Conservation (phyloP, 148 eudicot species). For the Oxyria digyna region DNA sequence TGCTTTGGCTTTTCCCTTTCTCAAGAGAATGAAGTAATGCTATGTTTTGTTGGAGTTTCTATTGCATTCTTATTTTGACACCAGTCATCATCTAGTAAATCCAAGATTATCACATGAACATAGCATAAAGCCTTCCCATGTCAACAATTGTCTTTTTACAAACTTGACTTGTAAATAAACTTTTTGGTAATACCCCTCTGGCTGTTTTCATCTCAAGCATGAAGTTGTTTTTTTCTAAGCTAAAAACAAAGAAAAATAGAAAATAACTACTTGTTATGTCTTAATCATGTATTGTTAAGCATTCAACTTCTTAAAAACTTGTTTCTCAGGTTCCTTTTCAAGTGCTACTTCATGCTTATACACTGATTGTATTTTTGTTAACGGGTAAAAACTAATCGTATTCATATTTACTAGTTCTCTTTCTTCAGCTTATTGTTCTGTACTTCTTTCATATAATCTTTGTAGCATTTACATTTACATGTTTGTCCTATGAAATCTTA, state of each 20-base stretch:
- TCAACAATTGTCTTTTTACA: too few species aligned
- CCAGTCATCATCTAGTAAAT: not conserved
- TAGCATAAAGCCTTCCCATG: too few species aligned
- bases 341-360: not conserved
- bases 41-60: not conserved
- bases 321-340: not conserved
- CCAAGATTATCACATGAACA: not conserved
- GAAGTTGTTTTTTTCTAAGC: not conserved
- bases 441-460: not conserved
- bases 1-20: slow-evolving; percentile 53
- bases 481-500: too few species aligned
- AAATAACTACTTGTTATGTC: not conserved
- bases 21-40: slow-evolving; percentile 45
- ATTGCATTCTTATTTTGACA: not conserved
- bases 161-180: not conserved
- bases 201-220: not conserved
- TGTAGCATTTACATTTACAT: not conserved
- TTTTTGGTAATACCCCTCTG: not conserved
- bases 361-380: not conserved
- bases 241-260: not conserved
- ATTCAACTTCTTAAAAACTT: not conserved
- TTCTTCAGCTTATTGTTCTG: not conserved
- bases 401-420: not conserved
- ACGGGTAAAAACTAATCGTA: not conserved
- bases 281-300: not conserved